Evolutionary conservation across 2,329 filamentous ascomycete genomes (phyloP).

Genomic region (Trichoderma sp.): DNA sequence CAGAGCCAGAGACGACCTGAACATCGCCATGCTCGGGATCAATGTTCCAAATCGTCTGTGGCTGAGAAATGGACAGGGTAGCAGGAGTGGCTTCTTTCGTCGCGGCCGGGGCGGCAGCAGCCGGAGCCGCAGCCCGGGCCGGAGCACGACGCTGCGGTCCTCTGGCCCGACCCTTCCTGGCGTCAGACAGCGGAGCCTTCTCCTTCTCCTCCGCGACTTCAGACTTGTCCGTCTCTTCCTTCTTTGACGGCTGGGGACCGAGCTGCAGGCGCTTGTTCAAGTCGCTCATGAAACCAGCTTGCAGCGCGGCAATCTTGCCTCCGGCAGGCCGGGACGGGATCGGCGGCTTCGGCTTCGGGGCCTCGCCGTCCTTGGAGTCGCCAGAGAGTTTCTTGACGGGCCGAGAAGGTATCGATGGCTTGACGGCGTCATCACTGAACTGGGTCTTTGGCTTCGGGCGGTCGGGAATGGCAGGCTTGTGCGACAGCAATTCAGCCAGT

Average conservation of each 20-base stretch:
- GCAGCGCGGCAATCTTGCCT: constrained; percentile 86
- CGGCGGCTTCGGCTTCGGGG: constrained; percentile 75
- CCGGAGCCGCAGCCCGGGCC: constrained; percentile 51
- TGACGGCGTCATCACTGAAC: constrained; percentile 55
- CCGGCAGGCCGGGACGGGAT: constrained; percentile 75
- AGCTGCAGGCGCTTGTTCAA: constrained; percentile 86
- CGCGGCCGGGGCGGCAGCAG: constrained; percentile 36
- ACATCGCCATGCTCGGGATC: constrained; percentile 53
- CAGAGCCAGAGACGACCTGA: constrained; percentile 31
- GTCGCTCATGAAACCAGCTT: constrained; percentile 90
- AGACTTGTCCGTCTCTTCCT: constrained; percentile 64
- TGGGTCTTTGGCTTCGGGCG: constrained; percentile 57
- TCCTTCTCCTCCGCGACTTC: constrained; percentile 63
- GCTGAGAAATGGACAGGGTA: constrained; percentile 44
- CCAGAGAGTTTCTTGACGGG: constrained; percentile 56
- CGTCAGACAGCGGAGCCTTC: constrained; percentile 81
- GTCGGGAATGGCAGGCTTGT: constrained; percentile 51
- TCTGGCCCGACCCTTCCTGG: constrained; percentile 84
- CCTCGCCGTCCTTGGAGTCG: constrained; percentile 47
- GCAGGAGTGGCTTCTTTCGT: constrained; percentile 23
- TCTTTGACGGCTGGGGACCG: constrained; percentile 79
- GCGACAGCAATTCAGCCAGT: constrained; percentile 36
- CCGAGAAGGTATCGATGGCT: constrained; percentile 63
- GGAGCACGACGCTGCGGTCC: constrained; percentile 80
- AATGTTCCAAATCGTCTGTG: constrained; percentile 56